Base-by-base conservation (phyloP, 176 grass and related monocot genomes). In the Oryza meyeriana region DNA sequence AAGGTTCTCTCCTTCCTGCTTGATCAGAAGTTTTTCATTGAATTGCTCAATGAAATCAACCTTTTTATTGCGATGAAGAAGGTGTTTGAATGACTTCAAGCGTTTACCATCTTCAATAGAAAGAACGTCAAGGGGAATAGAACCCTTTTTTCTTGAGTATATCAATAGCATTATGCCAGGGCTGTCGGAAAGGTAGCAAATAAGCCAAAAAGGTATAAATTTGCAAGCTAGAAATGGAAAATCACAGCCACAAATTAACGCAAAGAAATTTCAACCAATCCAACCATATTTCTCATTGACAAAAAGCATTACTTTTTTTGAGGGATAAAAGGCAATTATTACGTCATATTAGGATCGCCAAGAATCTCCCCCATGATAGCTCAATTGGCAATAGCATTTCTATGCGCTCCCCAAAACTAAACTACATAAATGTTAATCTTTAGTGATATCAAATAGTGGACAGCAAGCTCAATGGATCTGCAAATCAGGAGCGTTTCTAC, bases 91-190 rank as follows among this genome's bases (percentile, higher is more conserved):
- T 27, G 84, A 89, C 76, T 92, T 87, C 29, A 92, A 85, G 47
- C 88, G 18, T 10, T 88, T 87, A 45, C 90, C 87, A 81, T 92
- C 90, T 80, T 92, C 90, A 72, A 92, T 87, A 63, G 79, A 89
- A 50, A 87, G 87, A 64, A 92, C 87, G 64, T 89, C 88, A 30
- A 92, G 87, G 31, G 87, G 87, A 65, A 92, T 88, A 81, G 62
- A 77, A 39, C 87, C 83, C 68, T 18, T 89, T 66, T 75, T 87
- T 88, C 87, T 89, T 66, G 80, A 84, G 77, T 86, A 92, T 69
- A 92, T 92, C 85, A 92, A 83, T 57, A 92, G 63, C 90, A 92
- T 92, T 89, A 92, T 87, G 65, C 87, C 90, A 77, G 87, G 90
- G 66, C 87, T 92, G 74, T 55, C 25, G 24, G 52, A 78, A 78